Conservation (phyloP, 805 yeast genomes). For the Myxozyma melibiosi region DNA sequence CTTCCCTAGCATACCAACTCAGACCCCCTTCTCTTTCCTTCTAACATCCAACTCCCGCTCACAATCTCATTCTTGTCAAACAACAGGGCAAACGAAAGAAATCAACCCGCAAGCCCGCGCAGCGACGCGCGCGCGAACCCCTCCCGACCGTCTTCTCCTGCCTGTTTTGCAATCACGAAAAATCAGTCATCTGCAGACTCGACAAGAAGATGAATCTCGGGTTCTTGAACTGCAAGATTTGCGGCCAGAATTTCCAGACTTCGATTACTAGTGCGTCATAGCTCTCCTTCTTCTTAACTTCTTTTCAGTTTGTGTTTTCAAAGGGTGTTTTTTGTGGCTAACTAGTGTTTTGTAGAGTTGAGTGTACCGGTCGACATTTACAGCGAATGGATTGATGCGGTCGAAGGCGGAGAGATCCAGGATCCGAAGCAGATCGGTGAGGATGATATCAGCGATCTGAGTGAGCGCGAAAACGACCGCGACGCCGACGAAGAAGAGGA, state of each 20-base stretch:
- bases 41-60: not conserved
- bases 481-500: conserved; percentile 11
- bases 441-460: conserved; percentile 24
- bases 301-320: not conserved
- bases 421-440: conserved; percentile 34
- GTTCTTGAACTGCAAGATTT: conserved; percentile 81
- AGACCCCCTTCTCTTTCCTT: not conserved
- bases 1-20: not conserved
- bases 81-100: conserved; percentile 36
- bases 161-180: conserved; percentile 93
- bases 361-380: conserved; percentile 90
- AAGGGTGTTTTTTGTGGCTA: not conserved
- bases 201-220: conserved; percentile 89
- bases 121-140: conserved; percentile 23
- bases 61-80: not conserved
- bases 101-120: conserved; percentile 33
- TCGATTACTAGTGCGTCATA: conserved; percentile 66
- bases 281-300: not conserved
- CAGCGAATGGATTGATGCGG: conserved; percentile 97
- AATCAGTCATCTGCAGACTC: conserved; percentile 81
- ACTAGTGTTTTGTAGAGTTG: conserved; percentile 45
- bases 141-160: conserved; percentile 48
- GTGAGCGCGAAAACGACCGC: conserved; percentile 4
- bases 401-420: conserved; percentile 77
- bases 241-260: conserved; percentile 92